Evolutionary conservation across 2,329 filamentous ascomycete species (phyloP), one percentile per base, ranked within the genome.

Genomic region (Cercospora brassicicola): DNA sequence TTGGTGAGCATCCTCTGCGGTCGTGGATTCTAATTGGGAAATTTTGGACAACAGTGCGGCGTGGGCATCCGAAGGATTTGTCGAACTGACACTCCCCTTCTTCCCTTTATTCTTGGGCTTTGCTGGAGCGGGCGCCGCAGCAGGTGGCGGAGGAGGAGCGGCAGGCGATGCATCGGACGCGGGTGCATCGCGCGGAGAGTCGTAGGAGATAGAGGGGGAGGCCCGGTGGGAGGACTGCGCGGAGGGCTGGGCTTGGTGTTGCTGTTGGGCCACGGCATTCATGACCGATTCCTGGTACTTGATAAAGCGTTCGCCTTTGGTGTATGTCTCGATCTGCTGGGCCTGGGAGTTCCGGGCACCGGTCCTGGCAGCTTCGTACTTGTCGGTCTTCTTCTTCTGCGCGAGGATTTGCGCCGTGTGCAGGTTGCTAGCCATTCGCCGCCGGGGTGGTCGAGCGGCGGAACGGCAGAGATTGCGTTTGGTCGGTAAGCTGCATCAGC

Each of bases 21-120:
- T 92, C 84, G 97, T 94, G 71, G 93, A 91, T 80, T 99, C 95
- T 67, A 99, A 84, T 82, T 98, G 95, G 23, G 93, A 94, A 78
- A 99, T 97, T 78, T 96, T 93, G 70, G 94, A 93, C 71, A 94
- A 91, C 62, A 99, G 87, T 72, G 97, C 87, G 81, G 97, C 96
- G 69, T 93, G 93, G 57, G 94, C 93, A 81, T 98, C 95, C 75
- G 88, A 92, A 20, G 92, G 91, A 78, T 97, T 94, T 75, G 89
- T 92, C 30, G 92, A 91, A 78, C 96, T 93, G 33, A 65, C 67
- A 28, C 65, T 66, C 30, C 68, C 70, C 61, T 77, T 76, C 68
- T 77, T 77, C 59, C 87, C 84, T 82, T 96, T 96, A 73, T 86
- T 88, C 83, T 96, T 96, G 65, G 85, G 87, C 81, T 95, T 95